Conservation (phyloP, 495 filamentous ascomycete genomes). For the Neurospora sp. region DNA sequence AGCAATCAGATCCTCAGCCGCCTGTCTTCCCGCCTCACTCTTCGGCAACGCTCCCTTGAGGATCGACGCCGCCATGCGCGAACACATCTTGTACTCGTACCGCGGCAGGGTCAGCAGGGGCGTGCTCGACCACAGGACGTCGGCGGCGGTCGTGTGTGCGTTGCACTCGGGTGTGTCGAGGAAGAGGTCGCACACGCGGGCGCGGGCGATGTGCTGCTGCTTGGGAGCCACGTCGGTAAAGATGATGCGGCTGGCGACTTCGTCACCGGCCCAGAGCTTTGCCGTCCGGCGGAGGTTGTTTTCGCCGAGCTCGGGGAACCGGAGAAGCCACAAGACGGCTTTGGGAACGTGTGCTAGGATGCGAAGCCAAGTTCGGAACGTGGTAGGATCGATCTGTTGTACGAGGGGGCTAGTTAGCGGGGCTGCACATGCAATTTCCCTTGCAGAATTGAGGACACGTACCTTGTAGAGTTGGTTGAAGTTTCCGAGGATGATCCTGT, state of each 20-base stretch:
- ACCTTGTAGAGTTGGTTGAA: slow-evolving; percentile 99
- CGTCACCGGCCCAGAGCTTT: slow-evolving; percentile 69
- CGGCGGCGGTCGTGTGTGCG: slow-evolving; percentile 93
- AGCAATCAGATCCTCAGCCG: slow-evolving; percentile 68
- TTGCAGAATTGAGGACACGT: slow-evolving; percentile 15
- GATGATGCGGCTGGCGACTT: slow-evolving; percentile 81
- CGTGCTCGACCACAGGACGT: slow-evolving; percentile 92
- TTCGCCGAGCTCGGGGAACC: slow-evolving; percentile 92
- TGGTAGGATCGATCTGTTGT: slow-evolving; percentile 86
- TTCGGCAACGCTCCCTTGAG: slow-evolving; percentile 79
- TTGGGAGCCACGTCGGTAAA: slow-evolving; percentile 98
- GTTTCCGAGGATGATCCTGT: slow-evolving; percentile 88
- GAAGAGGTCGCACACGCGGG: slow-evolving; percentile 86
- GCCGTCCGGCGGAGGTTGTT: slow-evolving; percentile 73
- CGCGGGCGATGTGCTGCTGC: slow-evolving; percentile 85
- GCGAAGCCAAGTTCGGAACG: slow-evolving; percentile 91
- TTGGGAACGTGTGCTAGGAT: slow-evolving; percentile 83
- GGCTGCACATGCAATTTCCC: background rate
- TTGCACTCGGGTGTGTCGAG: slow-evolving; percentile 98
- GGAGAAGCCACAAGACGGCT: slow-evolving; percentile 87
- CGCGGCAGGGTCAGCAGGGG: slow-evolving; percentile 90
- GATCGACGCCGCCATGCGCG: slow-evolving; percentile 92
- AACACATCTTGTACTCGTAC: slow-evolving; percentile 98
- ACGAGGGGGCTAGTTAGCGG: background rate
- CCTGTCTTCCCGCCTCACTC: slow-evolving; percentile 50